Evolutionary conservation across 768 basidiomycete genomes (phyloP), one percentile per base, ranked within the genome.

Genomic region (Tricholomella constricta): DNA sequence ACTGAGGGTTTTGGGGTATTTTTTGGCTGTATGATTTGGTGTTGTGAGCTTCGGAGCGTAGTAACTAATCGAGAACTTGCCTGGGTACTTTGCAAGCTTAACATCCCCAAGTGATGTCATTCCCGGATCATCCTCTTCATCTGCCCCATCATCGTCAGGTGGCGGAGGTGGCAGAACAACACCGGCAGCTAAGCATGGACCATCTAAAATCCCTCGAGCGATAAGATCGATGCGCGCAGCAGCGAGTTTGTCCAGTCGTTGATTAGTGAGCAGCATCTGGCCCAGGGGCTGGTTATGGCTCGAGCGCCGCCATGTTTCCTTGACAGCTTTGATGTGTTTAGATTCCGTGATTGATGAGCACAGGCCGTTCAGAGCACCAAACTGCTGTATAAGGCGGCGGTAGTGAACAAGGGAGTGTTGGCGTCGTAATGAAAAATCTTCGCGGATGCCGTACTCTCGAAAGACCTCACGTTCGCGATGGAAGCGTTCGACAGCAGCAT

Each of bases 201-300:
- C 49, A 14, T 29, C 9, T n/a, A 51, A 27, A 37, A 51, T 51
- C 11, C 49, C 49, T 6, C 49, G 14, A 19, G 49, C 17, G 8
- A n/a, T 14, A 23, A 51, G 41, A 23, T 51, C 37, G 4, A 51
- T 22, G 6, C 23, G 19, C 9, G 49, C 17, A 34, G 50, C 49
- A n/a, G 50, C 51, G 17, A 56, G 50, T 20, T 56, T 56, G 34
- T 57, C 45, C 19, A 57, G 38, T 6, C 31, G 40, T 36, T 57
- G 51, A 45, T 57, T 57, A 6, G 32, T 48, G 11, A 52, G 29
- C 5, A 56, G 45, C 37, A 56, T 56, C 41, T 56, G 50, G 17
- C 36, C 42, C 3, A 56, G 37, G 15, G 44, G 50, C 25, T 52
- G 14, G 36, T 52, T 52, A n/a, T 17, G 37, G 29, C 23, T 56